These are phyloP conservation scores for Colletotrichum sublineola DNA, from an alignment of 2,329 filamentous ascomycete genomes.

Conservation along the genomic window DNA sequence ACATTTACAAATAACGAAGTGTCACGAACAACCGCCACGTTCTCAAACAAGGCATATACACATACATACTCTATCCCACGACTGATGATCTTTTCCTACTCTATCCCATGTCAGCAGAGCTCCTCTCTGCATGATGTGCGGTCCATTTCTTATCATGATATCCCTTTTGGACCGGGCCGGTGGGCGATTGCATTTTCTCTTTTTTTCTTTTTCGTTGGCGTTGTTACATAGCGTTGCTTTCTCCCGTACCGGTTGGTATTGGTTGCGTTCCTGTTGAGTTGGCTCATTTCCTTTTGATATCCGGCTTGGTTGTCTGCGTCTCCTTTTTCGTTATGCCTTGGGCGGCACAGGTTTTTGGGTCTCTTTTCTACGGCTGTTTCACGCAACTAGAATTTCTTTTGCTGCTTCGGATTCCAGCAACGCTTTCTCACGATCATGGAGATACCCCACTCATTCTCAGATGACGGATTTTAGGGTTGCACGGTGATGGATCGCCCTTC, in stretches of 20 bases:
- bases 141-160: constrained; percentile 39
- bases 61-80: constrained; percentile 19
- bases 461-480: constrained; percentile 26
- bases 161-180: constrained; percentile 24
- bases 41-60: constrained; percentile 2
- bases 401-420: constrained; percentile 26
- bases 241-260: background rate
- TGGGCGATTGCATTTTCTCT: constrained; percentile 27
- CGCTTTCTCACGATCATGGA: constrained; percentile 39
- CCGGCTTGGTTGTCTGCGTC: constrained; percentile 5
- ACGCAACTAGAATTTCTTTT: constrained; percentile 25
- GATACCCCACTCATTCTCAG: constrained; percentile 38
- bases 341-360: background rate
- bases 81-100: constrained; percentile 34
- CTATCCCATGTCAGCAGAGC: constrained; percentile 22
- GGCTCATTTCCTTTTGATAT: constrained; percentile 23
- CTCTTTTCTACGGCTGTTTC: constrained; percentile 5
- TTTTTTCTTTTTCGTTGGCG: constrained; percentile 14
- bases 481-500: constrained; percentile 28
- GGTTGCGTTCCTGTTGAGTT: background rate
- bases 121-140: constrained; percentile 25
- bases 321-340: constrained; percentile 2
- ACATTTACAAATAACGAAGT: background rate
- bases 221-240: constrained; percentile 40
- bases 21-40: background rate